Evolutionary conservation across 129 eudicot species (phyloP).

Genomic region (Daucus carota): DH1_v3.0 NC_030389.2:34384501-34385000

Average conservation of each 20-base stretch:
- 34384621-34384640: constrained; percentile 48
- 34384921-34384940: background rate
- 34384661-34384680: constrained; percentile 62
- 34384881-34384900: background rate
- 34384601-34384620: constrained; percentile 61
- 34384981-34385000: constrained; percentile 66
- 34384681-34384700: constrained; percentile 67
- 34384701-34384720: constrained; percentile 56
- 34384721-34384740: constrained; percentile 86
- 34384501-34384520: constrained; percentile 67
- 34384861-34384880: background rate
- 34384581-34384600: constrained; percentile 62
- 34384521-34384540: constrained; percentile 59
- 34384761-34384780: background rate
- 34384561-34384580: constrained; percentile 63
- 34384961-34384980: constrained; percentile 71
- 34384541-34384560: constrained; percentile 60
- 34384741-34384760: background rate
- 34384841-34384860: background rate
- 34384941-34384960: constrained; percentile 23
- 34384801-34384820: background rate
- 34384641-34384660: constrained; percentile 26
- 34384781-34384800: background rate
- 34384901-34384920: background rate
- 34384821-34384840: background rate